Evolutionary conservation across 2,329 filamentous ascomycete genomes (phyloP).

Genomic region (Penicillium sp.): DNA sequence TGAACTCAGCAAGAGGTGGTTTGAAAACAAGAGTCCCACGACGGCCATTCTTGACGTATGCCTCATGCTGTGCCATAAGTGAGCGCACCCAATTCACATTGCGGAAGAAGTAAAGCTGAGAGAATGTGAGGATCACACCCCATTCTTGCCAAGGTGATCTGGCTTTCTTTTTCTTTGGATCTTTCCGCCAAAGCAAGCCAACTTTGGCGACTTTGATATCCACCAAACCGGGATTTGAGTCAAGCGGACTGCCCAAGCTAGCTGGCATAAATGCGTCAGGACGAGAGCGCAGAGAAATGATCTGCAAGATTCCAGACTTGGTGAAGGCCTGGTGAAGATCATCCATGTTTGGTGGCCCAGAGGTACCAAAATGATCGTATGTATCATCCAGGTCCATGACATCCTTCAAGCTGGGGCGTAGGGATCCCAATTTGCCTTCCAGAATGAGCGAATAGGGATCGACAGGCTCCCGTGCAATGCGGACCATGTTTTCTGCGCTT

Average conservation of each 20-base stretch:
- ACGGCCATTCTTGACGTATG: conserved; percentile 74
- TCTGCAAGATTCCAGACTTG: conserved; percentile 87
- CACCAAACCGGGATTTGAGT: conserved; percentile 87
- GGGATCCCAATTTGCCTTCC: conserved; percentile 77
- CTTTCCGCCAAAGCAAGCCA: conserved; percentile 90
- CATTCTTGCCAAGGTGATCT: conserved; percentile 98
- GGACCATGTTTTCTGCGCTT: conserved; percentile 63
- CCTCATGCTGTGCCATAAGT: conserved; percentile 83
- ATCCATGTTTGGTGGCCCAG: conserved; percentile 71
- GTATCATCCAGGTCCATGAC: conserved; percentile 89
- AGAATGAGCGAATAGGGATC: conserved; percentile 95
- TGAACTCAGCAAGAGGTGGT: conserved; percentile 86
- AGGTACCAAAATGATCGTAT: conserved; percentile 81
- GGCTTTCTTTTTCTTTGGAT: conserved; percentile 87
- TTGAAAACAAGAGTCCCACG: conserved; percentile 82
- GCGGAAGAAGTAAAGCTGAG: conserved; percentile 93
- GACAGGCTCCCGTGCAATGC: conserved; percentile 75
- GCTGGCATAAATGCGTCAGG: conserved; percentile 95
- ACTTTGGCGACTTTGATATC: conserved; percentile 98
- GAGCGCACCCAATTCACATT: conserved; percentile 91
- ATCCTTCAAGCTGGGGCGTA: conserved; percentile 86
- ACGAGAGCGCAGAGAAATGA: conserved; percentile 87
- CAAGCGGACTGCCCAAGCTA: conserved; percentile 77
- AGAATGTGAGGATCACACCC: conserved; percentile 95
- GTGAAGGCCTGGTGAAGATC: conserved; percentile 87